A percentile compares a stretch with the other conserved stretches of the same genome.
Evolutionary conservation across 768 basidiomycete genomes (phyloP).

Genomic region (Hydnum rufescens): DNA sequence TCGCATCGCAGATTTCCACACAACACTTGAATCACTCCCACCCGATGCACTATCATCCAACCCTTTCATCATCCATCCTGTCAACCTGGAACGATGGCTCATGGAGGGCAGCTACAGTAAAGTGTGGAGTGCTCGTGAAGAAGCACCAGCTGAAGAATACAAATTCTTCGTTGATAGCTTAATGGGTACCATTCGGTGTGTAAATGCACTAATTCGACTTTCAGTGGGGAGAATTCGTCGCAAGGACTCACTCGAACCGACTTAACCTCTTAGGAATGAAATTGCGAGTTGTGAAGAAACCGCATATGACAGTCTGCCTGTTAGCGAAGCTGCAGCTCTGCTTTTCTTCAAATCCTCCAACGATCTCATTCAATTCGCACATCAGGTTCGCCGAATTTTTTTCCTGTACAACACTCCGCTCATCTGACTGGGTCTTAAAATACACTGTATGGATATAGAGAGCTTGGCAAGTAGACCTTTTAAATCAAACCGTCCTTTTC

Average conservation of each 20-base stretch:
- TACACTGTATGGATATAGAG: slow-evolving; percentile 29
- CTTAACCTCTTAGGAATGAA: slow-evolving; percentile 44
- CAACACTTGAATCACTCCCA: slow-evolving; percentile 77
- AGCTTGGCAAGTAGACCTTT: slow-evolving; percentile 65
- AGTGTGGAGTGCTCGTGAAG: slow-evolving; percentile 87
- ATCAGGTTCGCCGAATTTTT: slow-evolving; percentile 36
- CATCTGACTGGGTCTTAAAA: slow-evolving; percentile 6
- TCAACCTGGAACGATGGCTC: slow-evolving; percentile 86
- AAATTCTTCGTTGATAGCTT: slow-evolving; percentile 83
- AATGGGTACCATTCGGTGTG: slow-evolving; percentile 83
- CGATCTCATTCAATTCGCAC: slow-evolving; percentile 67
- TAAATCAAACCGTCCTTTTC: slow-evolving; percentile 52
- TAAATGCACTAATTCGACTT: slow-evolving; percentile 4
- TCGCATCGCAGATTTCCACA: slow-evolving; percentile 95
- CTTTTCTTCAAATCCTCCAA: slow-evolving; percentile 75
- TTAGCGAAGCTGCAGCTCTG: slow-evolving; percentile 76
- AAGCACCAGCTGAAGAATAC: slow-evolving; percentile 87
- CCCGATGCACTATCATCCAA: slow-evolving; percentile 26
- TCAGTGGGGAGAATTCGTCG: neutral
- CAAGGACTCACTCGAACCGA: neutral
- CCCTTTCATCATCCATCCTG: slow-evolving; percentile 62
- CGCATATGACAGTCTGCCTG: slow-evolving; percentile 77
- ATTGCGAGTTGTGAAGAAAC: slow-evolving; percentile 93
- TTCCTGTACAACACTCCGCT: neutral
- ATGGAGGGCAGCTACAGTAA: slow-evolving; percentile 99